Percentiles rank a stretch among this genome's conserved stretches.
Conservation (phyloP, 116 monocot species). For the Papilionanthe hybrid region DNA sequence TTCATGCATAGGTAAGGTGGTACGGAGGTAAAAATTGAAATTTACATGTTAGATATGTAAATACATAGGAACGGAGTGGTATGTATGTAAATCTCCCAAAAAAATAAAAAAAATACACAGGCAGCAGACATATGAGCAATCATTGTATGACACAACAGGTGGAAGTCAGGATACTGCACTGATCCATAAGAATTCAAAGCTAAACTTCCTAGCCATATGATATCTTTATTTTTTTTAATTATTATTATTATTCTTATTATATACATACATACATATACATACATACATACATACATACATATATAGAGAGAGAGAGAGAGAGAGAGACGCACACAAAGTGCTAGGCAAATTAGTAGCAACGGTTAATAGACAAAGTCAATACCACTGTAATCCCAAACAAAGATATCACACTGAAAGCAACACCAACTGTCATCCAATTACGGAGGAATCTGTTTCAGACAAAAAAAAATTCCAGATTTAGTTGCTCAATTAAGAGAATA, state of each 20-base stretch:
- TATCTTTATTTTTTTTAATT: too few species aligned
- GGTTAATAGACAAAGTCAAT: constrained; percentile 8
- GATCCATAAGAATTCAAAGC: neutral
- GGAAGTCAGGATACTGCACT: neutral
- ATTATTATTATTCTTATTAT: too few species aligned
- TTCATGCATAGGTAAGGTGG: too few species aligned
- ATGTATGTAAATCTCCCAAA: too few species aligned
- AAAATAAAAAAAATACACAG: neutral
- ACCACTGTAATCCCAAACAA: constrained; percentile 48
- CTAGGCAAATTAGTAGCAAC: neutral
- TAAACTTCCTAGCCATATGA: neutral
- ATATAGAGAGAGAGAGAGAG: too few species aligned
- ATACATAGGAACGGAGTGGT: too few species aligned
- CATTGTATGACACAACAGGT: neutral
- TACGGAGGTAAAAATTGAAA: too few species aligned
- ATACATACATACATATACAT: too few species aligned
- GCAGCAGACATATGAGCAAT: neutral
- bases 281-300: neutral
- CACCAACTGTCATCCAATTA: constrained; percentile 64
- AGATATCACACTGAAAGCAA: constrained; percentile 35
- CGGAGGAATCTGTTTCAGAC: constrained; percentile 35
- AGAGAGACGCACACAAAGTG: neutral
- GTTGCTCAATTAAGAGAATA: neutral
- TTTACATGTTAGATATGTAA: too few species aligned
- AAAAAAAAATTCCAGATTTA: neutral